Conservation (phyloP, 805 yeast genomes). For the Candida andamanensis region DNA sequence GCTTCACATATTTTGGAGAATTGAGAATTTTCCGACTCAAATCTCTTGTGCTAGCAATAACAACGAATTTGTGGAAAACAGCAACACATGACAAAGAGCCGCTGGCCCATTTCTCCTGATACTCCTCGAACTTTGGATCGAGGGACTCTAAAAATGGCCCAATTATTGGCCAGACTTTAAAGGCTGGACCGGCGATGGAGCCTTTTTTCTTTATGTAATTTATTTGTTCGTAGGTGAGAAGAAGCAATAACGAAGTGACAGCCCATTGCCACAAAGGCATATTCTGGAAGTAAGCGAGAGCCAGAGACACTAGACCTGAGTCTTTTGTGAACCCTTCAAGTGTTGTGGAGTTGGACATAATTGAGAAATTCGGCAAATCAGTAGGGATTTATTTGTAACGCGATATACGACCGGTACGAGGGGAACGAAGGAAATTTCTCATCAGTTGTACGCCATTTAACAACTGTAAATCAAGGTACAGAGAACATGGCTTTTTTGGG, state of each 20-base stretch:
- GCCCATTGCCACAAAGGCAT: conserved; percentile 47
- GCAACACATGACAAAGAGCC: conserved; percentile 96
- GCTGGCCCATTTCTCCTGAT: conserved; percentile 87
- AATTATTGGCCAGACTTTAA: conserved; percentile 88
- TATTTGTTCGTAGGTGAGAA: conserved; percentile 67
- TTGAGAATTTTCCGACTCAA: conserved; percentile 81
- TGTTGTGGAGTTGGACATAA: too few relatives aligned
- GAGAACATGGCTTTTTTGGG: too few relatives aligned
- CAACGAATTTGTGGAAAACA: conserved; percentile 95
- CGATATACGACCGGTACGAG: too few relatives aligned
- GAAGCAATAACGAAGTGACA: conserved; percentile 42
- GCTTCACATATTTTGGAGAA: conserved; percentile 85
- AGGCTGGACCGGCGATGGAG: conserved; percentile 81
- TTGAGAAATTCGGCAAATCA: too few relatives aligned
- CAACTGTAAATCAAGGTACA: too few relatives aligned
- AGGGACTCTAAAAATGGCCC: conserved; percentile 94
- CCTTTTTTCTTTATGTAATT: conserved; percentile 79
- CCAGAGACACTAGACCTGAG: too few relatives aligned
- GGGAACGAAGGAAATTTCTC: too few relatives aligned
- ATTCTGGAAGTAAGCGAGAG: too few relatives aligned
- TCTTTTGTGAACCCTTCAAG: too few relatives aligned
- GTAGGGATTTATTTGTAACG: too few relatives aligned
- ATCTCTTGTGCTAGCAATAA: conserved; percentile 85
- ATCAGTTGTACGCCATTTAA: too few relatives aligned
- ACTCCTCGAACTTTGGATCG: conserved; percentile 94